These are phyloP conservation scores for Prunella vulgaris DNA, from an alignment of 257 asterid genomes.

Conservation along the genomic window DNA sequence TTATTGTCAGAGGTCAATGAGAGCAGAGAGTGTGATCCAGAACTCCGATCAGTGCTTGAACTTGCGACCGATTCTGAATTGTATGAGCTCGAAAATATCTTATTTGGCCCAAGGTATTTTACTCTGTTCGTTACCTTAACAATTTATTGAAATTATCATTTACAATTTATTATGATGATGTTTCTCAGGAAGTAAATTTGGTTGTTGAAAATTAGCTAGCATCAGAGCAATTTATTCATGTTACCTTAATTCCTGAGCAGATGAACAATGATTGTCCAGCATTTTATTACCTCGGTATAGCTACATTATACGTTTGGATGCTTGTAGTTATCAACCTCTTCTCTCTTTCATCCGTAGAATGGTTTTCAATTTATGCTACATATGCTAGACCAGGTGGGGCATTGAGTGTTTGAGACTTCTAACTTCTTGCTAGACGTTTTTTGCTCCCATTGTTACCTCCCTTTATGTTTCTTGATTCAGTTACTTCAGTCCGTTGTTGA, in stretches of 20 bases:
- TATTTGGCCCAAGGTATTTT: conserved; percentile 83
- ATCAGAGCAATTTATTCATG: not conserved
- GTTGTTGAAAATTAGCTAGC: not conserved
- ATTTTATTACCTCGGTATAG: not conserved
- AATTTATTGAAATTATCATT: not conserved
- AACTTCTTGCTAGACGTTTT: not conserved
- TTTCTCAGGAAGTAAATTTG: not conserved
- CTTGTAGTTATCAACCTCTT: not conserved
- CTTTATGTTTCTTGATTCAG: conserved; percentile 39
- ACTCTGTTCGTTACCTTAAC: not conserved
- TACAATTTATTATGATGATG: not conserved
- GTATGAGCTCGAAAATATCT: conserved; percentile 67
- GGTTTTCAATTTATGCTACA: not conserved
- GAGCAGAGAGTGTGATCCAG: conserved; percentile 49
- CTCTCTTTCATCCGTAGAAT: not conserved
- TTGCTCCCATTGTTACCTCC: not conserved
- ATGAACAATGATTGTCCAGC: not conserved
- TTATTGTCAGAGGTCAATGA: conserved; percentile 33
- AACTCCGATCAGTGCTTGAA: conserved; percentile 76
- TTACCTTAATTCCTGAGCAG: not conserved
- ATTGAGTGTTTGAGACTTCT: conserved; percentile 1
- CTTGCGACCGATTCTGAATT: conserved; percentile 87
- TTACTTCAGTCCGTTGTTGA: conserved; percentile 89
- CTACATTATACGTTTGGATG: not conserved
- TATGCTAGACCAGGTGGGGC: not conserved